phyloP scores from a whole-genome alignment of 1,284 basidiomycete species.

The Fomitiporia mediterranea region DNA sequence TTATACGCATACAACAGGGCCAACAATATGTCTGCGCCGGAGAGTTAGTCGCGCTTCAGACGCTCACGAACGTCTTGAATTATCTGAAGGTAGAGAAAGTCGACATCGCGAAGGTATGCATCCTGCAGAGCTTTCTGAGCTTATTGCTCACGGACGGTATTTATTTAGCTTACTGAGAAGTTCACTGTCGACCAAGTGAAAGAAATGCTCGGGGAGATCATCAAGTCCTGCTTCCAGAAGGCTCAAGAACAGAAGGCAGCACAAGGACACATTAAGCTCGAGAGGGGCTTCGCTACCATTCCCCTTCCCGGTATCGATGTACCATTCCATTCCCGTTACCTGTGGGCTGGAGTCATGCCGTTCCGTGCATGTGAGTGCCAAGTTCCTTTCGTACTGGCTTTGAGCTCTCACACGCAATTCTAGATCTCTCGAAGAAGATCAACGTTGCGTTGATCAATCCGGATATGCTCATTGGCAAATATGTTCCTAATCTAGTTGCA shows the following conservation, averaged over 20 bases:
- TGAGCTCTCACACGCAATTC: conserved; percentile 22
- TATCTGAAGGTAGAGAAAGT: conserved; percentile 97
- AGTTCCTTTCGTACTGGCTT: conserved; percentile 7
- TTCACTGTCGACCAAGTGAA: conserved; percentile 86
- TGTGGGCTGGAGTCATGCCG: conserved; percentile 98
- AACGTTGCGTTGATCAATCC: conserved; percentile 87
- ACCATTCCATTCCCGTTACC: conserved; percentile 97
- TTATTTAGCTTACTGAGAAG: conserved; percentile 70
- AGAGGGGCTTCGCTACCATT: conserved; percentile 95
- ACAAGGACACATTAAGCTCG: conserved; percentile 90
- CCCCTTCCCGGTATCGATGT: conserved; percentile 97
- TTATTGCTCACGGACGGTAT: background rate
- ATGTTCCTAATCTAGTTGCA: conserved; percentile 96
- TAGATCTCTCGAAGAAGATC: conserved; percentile 97
- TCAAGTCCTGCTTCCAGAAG: conserved; percentile 76
- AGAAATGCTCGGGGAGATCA: conserved; percentile 88
- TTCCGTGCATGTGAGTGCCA: conserved; percentile 80
- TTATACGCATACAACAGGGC: no score
- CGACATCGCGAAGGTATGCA: conserved; percentile 86
- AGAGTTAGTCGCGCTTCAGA: conserved; percentile 89
- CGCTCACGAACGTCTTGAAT: conserved; percentile 94
- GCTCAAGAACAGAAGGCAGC: conserved; percentile 78
- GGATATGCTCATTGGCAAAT: conserved; percentile 88
- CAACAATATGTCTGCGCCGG: conserved; percentile 99
- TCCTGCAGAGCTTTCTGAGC: no score